Conservation (phyloP, 495 filamentous ascomycete genomes). For the Melanomma pulvis-pyrius region DNA sequence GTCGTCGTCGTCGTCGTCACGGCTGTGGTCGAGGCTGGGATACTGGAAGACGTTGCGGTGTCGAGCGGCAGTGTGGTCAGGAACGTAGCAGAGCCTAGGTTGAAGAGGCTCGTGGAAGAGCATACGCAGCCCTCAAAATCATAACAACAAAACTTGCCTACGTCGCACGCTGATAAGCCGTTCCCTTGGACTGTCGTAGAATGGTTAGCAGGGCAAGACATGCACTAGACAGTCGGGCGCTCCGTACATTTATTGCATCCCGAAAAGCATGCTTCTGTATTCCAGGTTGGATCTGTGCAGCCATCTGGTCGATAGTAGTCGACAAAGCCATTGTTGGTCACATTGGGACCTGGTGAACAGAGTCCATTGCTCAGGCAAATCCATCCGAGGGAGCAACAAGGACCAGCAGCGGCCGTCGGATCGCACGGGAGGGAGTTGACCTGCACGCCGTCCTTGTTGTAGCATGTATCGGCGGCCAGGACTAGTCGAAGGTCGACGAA, state of each 20-base stretch:
- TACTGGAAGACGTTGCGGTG: background rate
- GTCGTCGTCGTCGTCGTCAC: background rate
- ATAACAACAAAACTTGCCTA: conserved; percentile 8
- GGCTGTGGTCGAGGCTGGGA: background rate
- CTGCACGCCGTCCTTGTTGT: background rate
- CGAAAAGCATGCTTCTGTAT: background rate
- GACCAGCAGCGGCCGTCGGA: background rate
- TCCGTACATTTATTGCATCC: conserved; percentile 6
- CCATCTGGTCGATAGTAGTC: conserved; percentile 6
- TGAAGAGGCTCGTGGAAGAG: background rate
- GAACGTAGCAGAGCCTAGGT: background rate
- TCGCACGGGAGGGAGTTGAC: background rate
- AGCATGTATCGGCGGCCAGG: background rate
- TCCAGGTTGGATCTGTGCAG: conserved; percentile 6
- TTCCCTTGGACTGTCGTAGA: background rate
- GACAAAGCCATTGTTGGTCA: background rate
- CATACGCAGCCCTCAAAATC: conserved; percentile 1
- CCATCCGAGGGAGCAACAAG: background rate
- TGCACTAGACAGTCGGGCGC: background rate
- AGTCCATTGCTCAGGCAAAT: conserved; percentile 3
- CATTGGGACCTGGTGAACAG: background rate
- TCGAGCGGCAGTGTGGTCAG: background rate
- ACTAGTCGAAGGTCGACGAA: background rate
- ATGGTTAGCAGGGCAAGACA: background rate
- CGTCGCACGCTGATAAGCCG: background rate